phyloP scores from a whole-genome alignment of 768 basidiomycete genomes.

The Mycena indigotica region DNA sequence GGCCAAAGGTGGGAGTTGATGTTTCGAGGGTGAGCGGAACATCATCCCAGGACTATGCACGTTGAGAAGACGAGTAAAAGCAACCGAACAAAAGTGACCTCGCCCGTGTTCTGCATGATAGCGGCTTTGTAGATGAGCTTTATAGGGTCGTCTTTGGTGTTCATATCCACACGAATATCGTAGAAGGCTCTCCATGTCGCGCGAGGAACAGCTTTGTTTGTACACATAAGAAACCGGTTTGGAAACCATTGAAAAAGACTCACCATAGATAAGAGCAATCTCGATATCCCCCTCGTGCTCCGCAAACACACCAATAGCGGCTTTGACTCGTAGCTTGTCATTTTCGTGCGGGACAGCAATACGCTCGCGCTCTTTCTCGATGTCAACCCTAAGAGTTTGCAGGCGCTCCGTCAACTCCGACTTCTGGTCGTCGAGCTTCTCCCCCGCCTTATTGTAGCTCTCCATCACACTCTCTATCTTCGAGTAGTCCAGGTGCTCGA shows the following conservation, averaged over 20 bases:
- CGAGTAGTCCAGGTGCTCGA: constrained; percentile 33
- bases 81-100: constrained; percentile 30
- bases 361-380: constrained; percentile 26
- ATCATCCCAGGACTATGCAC: constrained; percentile 42
- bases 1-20: constrained; percentile 42
- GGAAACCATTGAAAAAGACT: neutral
- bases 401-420: constrained; percentile 34
- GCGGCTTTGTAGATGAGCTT: constrained; percentile 43
- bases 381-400: constrained; percentile 25
- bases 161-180: constrained; percentile 46
- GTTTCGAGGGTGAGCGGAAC: constrained; percentile 48
- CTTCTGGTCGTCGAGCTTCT: constrained; percentile 35
- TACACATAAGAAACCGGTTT: neutral
- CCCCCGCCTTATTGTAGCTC: constrained; percentile 36
- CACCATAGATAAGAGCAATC: constrained; percentile 43
- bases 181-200: constrained; percentile 44
- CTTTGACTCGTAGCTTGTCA: constrained; percentile 32
- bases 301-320: constrained; percentile 39
- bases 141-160: constrained; percentile 40
- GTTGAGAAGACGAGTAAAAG: neutral
- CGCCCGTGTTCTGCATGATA: constrained; percentile 45
- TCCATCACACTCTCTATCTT: constrained; percentile 33
- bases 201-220: constrained; percentile 36
- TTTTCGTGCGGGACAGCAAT: constrained; percentile 22
- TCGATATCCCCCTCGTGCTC: constrained; percentile 39